Conservation (phyloP, 805 yeast species). For the Lipomyces starkeyi region DNA sequence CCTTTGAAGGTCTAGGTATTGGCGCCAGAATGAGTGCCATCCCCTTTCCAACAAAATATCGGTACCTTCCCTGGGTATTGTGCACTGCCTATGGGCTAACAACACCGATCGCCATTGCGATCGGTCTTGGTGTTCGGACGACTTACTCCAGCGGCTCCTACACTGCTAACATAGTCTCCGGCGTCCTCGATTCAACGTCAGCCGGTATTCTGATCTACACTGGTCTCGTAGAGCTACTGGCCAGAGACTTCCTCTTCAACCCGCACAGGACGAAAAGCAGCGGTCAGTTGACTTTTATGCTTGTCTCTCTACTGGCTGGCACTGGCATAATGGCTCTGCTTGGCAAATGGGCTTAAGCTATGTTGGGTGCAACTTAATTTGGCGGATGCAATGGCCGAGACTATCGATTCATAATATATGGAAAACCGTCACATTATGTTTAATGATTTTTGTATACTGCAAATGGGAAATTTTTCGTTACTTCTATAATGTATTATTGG, state of each 20-base stretch:
- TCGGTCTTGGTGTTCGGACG: conserved; percentile 73
- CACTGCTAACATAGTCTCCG: conserved; percentile 61
- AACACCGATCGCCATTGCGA: conserved; percentile 73
- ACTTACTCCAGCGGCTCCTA: conserved; percentile 49
- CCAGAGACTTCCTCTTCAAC: conserved; percentile 68
- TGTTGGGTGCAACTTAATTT: too few species aligned
- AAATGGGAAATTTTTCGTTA: too few species aligned
- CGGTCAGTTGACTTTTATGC: conserved; percentile 18
- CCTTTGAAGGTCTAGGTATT: conserved; percentile 79
- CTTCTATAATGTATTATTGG: too few species aligned
- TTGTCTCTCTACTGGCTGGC: conserved; percentile 48
- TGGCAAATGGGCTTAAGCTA: conserved; percentile 71
- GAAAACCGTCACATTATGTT: too few species aligned
- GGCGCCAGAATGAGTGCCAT: conserved; percentile 71
- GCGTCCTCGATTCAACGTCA: conserved; percentile 71
- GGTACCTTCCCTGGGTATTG: conserved; percentile 59
- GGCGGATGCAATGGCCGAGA: too few species aligned
- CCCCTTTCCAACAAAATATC: conserved; percentile 56
- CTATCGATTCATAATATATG: too few species aligned
- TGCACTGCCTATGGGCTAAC: conserved; percentile 61
- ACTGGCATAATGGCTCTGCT: conserved; percentile 74
- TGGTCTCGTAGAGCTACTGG: conserved; percentile 75
- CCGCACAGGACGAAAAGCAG: conserved; percentile 47
- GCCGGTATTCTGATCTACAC: conserved; percentile 76
- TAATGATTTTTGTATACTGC: too few species aligned